Percentiles rank a stretch among this genome's conserved stretches.
Evolutionary conservation across 768 basidiomycete species (phyloP).

Genomic region (Russula lepida): DNA sequence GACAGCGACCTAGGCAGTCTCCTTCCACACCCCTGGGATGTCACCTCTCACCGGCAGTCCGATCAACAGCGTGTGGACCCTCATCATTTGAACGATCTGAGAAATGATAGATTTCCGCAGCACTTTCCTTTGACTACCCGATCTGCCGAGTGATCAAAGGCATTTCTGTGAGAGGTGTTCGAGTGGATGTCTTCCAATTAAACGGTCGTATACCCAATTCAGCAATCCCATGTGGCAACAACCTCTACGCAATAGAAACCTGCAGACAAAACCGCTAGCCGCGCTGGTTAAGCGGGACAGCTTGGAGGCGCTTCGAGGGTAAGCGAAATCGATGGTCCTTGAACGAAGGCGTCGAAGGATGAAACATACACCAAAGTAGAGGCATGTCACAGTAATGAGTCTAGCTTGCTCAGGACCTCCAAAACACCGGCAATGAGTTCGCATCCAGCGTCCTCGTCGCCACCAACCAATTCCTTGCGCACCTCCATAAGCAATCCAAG

Average conservation of each 20-base stretch:
- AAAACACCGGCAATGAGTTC: constrained; percentile 90
- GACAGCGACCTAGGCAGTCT: neutral
- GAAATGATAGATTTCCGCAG: neutral
- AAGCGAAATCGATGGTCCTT: constrained; percentile 4
- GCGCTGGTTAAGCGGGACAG: neutral
- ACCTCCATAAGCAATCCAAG: constrained; percentile 69
- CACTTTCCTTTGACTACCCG: neutral
- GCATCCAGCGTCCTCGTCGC: constrained; percentile 76
- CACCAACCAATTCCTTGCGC: constrained; percentile 53
- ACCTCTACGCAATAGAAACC: neutral
- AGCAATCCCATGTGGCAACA: neutral
- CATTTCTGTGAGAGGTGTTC: neutral
- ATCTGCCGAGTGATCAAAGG: neutral
- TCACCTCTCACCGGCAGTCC: neutral
- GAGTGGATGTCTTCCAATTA: neutral
- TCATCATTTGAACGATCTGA: too few relatives aligned
- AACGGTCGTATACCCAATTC: neutral
- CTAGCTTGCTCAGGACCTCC: constrained; percentile 88
- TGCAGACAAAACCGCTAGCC: neutral
- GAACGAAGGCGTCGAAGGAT: neutral
- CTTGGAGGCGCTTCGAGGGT: neutral
- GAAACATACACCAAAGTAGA: constrained; percentile 7
- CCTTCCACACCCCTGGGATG: neutral
- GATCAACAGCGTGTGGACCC: neutral
- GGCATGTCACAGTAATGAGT: constrained; percentile 58